phyloP scores from a whole-genome alignment of 768 basidiomycete genomes.

The Calocera viscosa region DNA sequence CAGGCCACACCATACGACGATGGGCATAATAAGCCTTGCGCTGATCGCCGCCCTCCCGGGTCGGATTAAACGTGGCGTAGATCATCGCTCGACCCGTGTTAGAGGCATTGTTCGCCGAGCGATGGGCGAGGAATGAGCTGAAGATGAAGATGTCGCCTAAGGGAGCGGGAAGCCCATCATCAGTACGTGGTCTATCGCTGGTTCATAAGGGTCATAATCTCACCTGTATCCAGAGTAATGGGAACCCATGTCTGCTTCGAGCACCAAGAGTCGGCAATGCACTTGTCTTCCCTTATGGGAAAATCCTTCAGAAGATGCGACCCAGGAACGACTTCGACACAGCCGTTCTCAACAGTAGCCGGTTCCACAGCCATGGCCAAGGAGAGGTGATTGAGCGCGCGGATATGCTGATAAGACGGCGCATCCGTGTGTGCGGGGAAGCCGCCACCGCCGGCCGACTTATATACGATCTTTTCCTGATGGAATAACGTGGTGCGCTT shows the following conservation, averaged over 20 bases:
- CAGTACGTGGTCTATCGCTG: conserved; percentile 8
- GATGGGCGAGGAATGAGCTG: conserved; percentile 18
- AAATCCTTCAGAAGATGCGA: conserved; percentile 13
- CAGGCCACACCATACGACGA: background rate
- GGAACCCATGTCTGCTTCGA: conserved; percentile 8
- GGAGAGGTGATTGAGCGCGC: conserved; percentile 14
- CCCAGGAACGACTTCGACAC: conserved; percentile 18
- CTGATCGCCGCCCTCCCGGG: background rate
- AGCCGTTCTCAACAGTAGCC: conserved; percentile 17
- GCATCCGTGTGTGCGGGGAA: conserved; percentile 20
- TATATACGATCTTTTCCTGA: conserved; percentile 19
- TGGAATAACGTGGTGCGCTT: background rate
- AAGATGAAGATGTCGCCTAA: conserved; percentile 17
- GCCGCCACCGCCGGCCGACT: conserved; percentile 17
- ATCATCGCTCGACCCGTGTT: conserved; percentile 14
- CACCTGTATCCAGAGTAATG: conserved; percentile 14
- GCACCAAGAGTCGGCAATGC: conserved; percentile 10
- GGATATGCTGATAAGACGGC: conserved; percentile 17
- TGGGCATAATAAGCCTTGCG: background rate
- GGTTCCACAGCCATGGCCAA: conserved; percentile 18
- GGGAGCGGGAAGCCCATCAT: background rate
- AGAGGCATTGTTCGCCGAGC: conserved; percentile 17
- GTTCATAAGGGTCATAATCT: background rate
- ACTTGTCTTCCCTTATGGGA: conserved; percentile 14
- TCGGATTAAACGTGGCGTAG: conserved; percentile 16